Base-by-base conservation (phyloP, 116 monocot species). In the Cymodocea nodosa region DNA sequence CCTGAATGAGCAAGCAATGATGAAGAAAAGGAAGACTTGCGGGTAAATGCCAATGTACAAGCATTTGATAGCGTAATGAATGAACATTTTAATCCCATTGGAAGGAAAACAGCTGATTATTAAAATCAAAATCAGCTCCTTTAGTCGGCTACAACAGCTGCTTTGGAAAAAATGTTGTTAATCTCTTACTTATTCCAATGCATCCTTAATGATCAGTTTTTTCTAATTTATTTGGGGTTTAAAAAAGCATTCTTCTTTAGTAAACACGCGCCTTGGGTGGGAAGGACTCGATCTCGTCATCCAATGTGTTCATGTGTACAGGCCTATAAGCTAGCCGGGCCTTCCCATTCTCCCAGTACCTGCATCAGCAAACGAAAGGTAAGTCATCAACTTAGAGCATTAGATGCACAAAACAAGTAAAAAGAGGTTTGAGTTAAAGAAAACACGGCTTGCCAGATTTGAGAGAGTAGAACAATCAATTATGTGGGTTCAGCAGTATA, bases 241-340 rank as follows among this genome's bases (percentile, higher is more conserved):
- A 2, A 56, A 56, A 18, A 56, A 18, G 30, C 30, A 30, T 3
- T 16, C 3, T 0, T 56, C 19, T 59, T 81, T 66, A 95, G 61
- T 95, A 90, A 59, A 95, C 90, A 73, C 90, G 95, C 1, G 95
- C 95, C 78, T 95, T 83, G 20, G 95, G 95, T 53, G 90, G 95
- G 79, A 95, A 87, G 15, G 87, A 55, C 69, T 95, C 95, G 12
- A 95, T 30, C 72, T 90, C 87, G 66, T 85, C 81, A 69, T 95
- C 95, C 71, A 90, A 56, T 9, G 90, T 83, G 51, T 90, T 81
- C 90, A 86, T 75, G 34, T 90, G 83, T 35, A 90, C 90, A 58
- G 86, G 86, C 76, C 86, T 71, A 34, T 86, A 91, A 56, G 75
- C 77, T 25, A 91, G 74, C 62, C 69, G 70, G 52, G 81, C 84